Conservation (phyloP, 2,329 filamentous ascomycete species). For the Chaetomium sp. region DNA sequence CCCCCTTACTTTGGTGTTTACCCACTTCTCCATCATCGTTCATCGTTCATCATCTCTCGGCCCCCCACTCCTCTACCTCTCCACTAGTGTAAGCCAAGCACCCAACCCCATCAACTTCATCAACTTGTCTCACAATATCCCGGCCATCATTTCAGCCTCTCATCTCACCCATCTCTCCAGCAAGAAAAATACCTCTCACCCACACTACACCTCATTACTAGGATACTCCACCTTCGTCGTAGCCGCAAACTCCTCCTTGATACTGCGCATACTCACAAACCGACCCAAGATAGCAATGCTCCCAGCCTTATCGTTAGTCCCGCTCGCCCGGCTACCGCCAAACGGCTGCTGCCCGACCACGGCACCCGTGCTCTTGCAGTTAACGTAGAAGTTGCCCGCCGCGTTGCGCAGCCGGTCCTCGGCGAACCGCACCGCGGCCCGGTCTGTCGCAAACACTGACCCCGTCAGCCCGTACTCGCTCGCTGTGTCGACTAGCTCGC, state of each 20-base stretch:
- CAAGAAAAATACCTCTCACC: constrained; percentile 1
- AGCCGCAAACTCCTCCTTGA: constrained; percentile 66
- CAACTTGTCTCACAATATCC: too few relatives aligned
- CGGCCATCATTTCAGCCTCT: neutral
- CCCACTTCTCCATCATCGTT: neutral
- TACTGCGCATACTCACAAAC: constrained; percentile 44
- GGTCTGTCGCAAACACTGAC: constrained; percentile 44
- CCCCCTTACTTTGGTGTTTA: neutral
- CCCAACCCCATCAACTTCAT: too few relatives aligned
- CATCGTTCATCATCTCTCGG: too few relatives aligned
- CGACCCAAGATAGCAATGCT: constrained; percentile 43
- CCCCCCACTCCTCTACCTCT: too few relatives aligned
- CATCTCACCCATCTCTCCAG: neutral
- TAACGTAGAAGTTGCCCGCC: constrained; percentile 53
- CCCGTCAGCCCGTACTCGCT: constrained; percentile 59
- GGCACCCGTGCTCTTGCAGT: constrained; percentile 52
- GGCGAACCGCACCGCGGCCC: constrained; percentile 41
- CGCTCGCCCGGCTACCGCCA: constrained; percentile 45
- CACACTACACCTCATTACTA: constrained; percentile 60
- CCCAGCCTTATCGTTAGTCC: constrained; percentile 52
- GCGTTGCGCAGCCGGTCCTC: constrained; percentile 46
- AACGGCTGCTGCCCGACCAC: constrained; percentile 52
- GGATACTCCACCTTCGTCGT: constrained; percentile 60
- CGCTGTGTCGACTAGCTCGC: constrained; percentile 61
- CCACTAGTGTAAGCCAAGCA: too few relatives aligned